Conservation (phyloP, 441 rosid genomes). For the Theobroma grandiflorum region DNA sequence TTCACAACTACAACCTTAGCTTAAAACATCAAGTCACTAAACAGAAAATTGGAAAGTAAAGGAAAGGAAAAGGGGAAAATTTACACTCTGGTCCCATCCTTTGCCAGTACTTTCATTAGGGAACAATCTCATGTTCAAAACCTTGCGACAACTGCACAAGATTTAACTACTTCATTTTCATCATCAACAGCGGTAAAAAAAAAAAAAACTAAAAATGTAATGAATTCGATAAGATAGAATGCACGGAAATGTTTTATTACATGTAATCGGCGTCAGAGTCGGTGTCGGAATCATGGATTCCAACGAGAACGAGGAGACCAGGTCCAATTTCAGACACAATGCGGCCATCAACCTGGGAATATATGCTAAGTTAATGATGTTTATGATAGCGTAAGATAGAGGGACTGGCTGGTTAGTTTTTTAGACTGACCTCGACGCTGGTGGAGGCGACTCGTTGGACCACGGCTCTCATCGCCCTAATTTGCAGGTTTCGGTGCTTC, state of each 20-base stretch:
- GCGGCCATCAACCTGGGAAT: constrained; percentile 67
- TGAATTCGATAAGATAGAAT: not conserved
- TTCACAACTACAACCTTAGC: not conserved
- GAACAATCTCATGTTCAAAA: constrained; percentile 86
- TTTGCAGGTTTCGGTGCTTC: constrained; percentile 32
- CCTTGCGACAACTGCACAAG: constrained; percentile 76
- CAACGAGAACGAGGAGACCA: constrained; percentile 84
- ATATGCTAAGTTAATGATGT: not conserved
- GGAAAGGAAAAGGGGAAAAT: constrained; percentile 4
- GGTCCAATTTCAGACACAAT: constrained; percentile 86
- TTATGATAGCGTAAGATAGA: not conserved
- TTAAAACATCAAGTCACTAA: not conserved
- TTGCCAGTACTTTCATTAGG: constrained; percentile 74
- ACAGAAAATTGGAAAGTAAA: not conserved
- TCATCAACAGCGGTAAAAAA: not conserved
- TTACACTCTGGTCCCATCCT: constrained; percentile 93
- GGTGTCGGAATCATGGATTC: constrained; percentile 83
- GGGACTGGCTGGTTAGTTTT: not conserved
- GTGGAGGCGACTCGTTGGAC: constrained; percentile 88
- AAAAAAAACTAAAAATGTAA: not conserved
- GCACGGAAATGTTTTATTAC: constrained; percentile 37
- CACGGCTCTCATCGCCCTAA: constrained; percentile 87
- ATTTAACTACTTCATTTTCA: not conserved
- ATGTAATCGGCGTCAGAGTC: constrained; percentile 80
- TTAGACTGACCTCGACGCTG: constrained; percentile 68